Conservation (phyloP, 768 basidiomycete species). For the Neoboletus magnificus region DNA sequence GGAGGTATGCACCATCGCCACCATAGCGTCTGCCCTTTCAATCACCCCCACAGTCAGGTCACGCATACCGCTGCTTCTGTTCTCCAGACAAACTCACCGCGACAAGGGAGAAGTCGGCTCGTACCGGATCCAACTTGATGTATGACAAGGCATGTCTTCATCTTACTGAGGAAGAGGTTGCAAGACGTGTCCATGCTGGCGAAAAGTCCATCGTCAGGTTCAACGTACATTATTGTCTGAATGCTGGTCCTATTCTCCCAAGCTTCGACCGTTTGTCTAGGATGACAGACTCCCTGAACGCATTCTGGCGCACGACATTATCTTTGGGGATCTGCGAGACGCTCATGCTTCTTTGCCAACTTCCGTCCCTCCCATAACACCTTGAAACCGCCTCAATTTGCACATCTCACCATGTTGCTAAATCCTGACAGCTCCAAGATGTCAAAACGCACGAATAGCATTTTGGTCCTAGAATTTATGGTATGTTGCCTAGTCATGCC, state of each 20-base stretch:
- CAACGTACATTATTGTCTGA: constrained; percentile 55
- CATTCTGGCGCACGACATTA: constrained; percentile 56
- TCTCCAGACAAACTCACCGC: constrained; percentile 63
- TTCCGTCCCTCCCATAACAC: constrained; percentile 89
- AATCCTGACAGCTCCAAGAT: constrained; percentile 92
- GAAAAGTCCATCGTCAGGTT: constrained; percentile 82
- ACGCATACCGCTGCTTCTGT: constrained; percentile 97
- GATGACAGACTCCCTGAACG: constrained; percentile 55
- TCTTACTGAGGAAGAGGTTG: constrained; percentile 82
- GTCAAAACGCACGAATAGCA: constrained; percentile 91
- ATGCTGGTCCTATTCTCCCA: not conserved
- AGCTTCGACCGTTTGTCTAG: constrained; percentile 34
- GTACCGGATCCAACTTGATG: constrained; percentile 68
- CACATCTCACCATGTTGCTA: constrained; percentile 85
- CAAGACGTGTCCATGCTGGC: constrained; percentile 66
- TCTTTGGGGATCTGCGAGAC: constrained; percentile 74
- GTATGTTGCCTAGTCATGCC: constrained; percentile 39
- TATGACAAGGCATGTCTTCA: constrained; percentile 91
- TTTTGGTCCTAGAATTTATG: constrained; percentile 81
- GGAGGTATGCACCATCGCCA: constrained; percentile 46
- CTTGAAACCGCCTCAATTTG: constrained; percentile 80
- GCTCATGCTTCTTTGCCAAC: constrained; percentile 74
- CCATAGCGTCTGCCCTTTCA: not conserved
- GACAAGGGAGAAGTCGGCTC: constrained; percentile 67
- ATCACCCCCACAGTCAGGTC: constrained; percentile 54